A percentile compares a stretch with the other conserved stretches of the same genome.
Evolutionary conservation across 495 filamentous ascomycete species (phyloP).

Genomic region (Trichoderma asperelloides): DNA sequence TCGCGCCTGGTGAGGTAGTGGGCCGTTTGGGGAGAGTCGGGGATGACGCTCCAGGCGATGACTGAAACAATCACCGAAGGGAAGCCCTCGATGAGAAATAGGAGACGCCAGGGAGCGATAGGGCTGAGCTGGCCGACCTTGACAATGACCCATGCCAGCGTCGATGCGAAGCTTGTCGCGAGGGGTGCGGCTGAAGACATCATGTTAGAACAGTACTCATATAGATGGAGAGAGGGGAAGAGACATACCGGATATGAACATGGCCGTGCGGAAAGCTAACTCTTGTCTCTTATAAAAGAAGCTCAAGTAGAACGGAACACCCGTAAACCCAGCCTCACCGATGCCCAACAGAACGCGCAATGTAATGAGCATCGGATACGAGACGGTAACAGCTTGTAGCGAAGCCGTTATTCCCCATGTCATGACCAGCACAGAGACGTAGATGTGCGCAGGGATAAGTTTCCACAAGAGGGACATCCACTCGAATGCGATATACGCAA

Average conservation of each 20-base stretch:
- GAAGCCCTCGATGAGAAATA: slow-evolving; percentile 82
- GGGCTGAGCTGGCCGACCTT: slow-evolving; percentile 45
- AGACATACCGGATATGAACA: slow-evolving; percentile 60
- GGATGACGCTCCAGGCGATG: slow-evolving; percentile 62
- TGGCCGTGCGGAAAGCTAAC: slow-evolving; percentile 66
- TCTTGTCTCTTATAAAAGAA: slow-evolving; percentile 84
- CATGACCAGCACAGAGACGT: slow-evolving; percentile 53
- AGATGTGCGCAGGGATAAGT: slow-evolving; percentile 53
- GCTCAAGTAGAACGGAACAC: slow-evolving; percentile 70
- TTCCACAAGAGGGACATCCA: slow-evolving; percentile 71
- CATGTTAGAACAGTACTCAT: slow-evolving; percentile 31
- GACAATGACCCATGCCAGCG: slow-evolving; percentile 74
- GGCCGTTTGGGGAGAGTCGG: slow-evolving; percentile 61
- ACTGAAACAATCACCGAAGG: slow-evolving; percentile 62
- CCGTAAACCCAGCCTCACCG: slow-evolving; percentile 66
- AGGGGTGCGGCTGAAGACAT: slow-evolving; percentile 55
- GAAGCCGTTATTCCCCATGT: slow-evolving; percentile 63
- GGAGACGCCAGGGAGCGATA: slow-evolving; percentile 71
- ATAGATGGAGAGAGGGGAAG: slow-evolving; percentile 39
- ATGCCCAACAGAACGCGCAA: slow-evolving; percentile 61
- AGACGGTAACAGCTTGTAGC: slow-evolving; percentile 58
- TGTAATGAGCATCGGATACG: slow-evolving; percentile 62
- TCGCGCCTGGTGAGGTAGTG: slow-evolving; percentile 64
- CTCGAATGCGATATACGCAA: slow-evolving; percentile 57
- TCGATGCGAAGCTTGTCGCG: slow-evolving; percentile 75